A percentile compares a stretch with the other conserved stretches of the same genome.
These are phyloP conservation scores for Dichotomocladium elegans DNA, from an alignment of 371 early-diverging fungal species.

Conservation along the genomic window DNA sequence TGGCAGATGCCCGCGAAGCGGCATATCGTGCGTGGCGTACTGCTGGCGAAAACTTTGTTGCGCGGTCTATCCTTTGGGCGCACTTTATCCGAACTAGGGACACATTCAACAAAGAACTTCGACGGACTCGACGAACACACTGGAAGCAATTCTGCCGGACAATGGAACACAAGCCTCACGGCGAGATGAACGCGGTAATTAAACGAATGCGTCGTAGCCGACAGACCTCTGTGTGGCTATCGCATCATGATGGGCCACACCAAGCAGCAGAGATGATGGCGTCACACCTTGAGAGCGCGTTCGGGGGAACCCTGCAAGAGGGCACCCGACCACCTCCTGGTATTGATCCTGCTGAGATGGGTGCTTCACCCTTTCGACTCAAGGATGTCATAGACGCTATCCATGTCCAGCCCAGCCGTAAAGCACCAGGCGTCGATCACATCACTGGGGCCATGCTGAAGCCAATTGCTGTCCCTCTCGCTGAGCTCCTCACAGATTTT, in stretches of 20 bases:
- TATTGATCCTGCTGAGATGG: not conserved
- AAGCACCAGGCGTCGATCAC: slow-evolving; percentile 23
- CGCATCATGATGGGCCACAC: not conserved
- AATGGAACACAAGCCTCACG: not conserved
- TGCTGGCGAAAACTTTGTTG: not conserved
- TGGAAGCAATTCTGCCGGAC: slow-evolving; percentile 6
- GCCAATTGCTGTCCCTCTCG: not conserved
- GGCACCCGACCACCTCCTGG: not conserved
- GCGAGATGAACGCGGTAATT: not conserved
- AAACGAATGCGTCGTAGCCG: not conserved
- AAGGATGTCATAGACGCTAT: not conserved
- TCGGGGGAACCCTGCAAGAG: not conserved
- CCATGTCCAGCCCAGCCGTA: not conserved
- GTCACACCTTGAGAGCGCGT: not conserved
- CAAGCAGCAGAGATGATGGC: not conserved
- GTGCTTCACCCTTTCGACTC: not conserved
- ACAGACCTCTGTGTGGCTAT: not conserved
- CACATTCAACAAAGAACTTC: not conserved
- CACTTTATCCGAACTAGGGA: not conserved
- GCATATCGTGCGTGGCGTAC: slow-evolving; percentile 10
- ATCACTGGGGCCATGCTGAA: slow-evolving; percentile 20
- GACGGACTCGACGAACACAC: not conserved
- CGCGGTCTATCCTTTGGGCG: not conserved
- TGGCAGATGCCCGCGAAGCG: not conserved
- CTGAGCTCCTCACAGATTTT: not conserved